Conservation (phyloP, 495 filamentous ascomycete species). For the Neurospora discreta region DNA sequence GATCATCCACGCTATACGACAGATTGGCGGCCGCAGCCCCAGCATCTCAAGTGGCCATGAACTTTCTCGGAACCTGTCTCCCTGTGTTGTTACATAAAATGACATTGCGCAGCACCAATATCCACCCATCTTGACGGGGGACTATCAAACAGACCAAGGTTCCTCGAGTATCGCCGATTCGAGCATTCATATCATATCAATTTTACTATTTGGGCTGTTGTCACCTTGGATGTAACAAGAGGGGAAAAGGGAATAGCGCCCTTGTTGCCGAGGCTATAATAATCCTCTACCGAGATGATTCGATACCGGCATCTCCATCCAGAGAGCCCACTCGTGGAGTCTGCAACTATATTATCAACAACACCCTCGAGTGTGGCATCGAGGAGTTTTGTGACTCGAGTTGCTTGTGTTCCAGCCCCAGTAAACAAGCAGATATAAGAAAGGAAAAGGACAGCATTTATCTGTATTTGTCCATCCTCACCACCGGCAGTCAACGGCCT, state of each 20-base stretch:
- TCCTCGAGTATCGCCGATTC: not conserved
- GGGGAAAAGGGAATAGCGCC: too few species aligned
- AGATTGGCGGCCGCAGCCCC: not conserved
- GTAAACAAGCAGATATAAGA: not conserved
- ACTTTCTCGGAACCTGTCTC: not conserved
- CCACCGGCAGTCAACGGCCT: not conserved
- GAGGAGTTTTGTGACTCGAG: not conserved
- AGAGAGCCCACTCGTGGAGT: not conserved
- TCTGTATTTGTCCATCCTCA: too few species aligned
- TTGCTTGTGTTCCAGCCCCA: not conserved
- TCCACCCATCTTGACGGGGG: not conserved
- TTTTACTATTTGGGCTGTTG: not conserved
- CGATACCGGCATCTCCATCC: not conserved
- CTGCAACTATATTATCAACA: not conserved
- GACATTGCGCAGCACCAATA: not conserved
- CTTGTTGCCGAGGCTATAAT: not conserved
- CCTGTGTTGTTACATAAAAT: not conserved
- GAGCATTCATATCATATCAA: not conserved
- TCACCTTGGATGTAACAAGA: not conserved
- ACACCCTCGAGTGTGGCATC: not conserved
- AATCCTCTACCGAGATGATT: not conserved
- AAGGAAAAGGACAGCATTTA: too few species aligned
- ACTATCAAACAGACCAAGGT: not conserved
- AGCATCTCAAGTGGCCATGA: not conserved
- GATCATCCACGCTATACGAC: not conserved